A percentile compares a stretch with the other conserved stretches of the same genome.
Evolutionary conservation across 305 asterid genomes (phyloP).

Genomic region (Caryopteris hybrid): DNA sequence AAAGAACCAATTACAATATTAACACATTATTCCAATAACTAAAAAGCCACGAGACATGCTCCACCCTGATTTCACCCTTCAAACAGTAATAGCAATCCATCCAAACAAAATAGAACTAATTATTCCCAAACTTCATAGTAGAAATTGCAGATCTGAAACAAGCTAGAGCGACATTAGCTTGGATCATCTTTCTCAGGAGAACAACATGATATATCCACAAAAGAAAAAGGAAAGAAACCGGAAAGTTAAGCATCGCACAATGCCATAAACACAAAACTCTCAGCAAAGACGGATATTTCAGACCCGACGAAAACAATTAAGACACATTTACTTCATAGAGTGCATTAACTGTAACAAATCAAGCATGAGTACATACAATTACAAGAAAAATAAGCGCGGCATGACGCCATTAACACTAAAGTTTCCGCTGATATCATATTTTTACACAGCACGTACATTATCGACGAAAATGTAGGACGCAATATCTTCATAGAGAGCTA

Average conservation of each 20-base stretch:
- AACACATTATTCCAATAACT: slow-evolving; percentile 6
- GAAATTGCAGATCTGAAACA: slow-evolving; percentile 5
- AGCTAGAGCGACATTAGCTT: background rate
- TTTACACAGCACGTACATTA: background rate
- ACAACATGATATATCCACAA: background rate
- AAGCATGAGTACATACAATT: background rate
- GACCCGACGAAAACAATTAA: background rate
- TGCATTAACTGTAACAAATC: background rate
- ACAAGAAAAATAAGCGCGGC: background rate
- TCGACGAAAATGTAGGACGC: background rate
- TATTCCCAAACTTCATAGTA: background rate
- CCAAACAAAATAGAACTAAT: background rate
- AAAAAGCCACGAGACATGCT: background rate
- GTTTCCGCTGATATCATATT: background rate
- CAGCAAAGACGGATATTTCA: slow-evolving; percentile 5
- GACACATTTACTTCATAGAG: background rate
- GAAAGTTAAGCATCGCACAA: background rate
- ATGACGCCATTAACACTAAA: background rate
- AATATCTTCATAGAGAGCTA: background rate
- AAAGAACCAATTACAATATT: background rate
- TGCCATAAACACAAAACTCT: background rate
- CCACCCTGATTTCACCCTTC: background rate
- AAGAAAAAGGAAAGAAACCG: background rate
- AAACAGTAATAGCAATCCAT: background rate
- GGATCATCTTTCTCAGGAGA: background rate